Conservation (phyloP, 2,329 filamentous ascomycete species). For the Scolecobasidium constrictum region DNA sequence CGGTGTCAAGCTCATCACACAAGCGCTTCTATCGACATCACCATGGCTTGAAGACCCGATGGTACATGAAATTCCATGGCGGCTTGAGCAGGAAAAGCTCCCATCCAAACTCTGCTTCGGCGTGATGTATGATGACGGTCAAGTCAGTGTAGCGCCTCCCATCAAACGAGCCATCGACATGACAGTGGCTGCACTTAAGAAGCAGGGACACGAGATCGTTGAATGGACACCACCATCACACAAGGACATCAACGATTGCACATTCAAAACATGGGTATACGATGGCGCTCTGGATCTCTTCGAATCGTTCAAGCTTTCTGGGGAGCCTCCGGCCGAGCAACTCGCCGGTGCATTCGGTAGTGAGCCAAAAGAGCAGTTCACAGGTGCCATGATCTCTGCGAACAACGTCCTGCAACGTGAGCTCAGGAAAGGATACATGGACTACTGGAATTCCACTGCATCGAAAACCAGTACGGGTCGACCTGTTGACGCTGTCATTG, state of each 20-base stretch:
- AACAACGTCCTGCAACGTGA: slow-evolving; percentile 20
- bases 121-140: slow-evolving; percentile 22
- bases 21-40: slow-evolving; percentile 43
- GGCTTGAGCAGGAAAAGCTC: slow-evolving; percentile 32
- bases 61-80: slow-evolving; percentile 56
- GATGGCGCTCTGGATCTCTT: slow-evolving; percentile 22
- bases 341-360: slow-evolving; percentile 14
- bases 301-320: slow-evolving; percentile 21
- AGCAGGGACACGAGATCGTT: slow-evolving; percentile 11
- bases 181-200: slow-evolving; percentile 9
- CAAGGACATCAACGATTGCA: background rate
- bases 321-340: slow-evolving; percentile 21
- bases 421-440: slow-evolving; percentile 23
- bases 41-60: slow-evolving; percentile 59
- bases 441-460: slow-evolving; percentile 26
- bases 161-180: slow-evolving; percentile 22
- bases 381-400: slow-evolving; percentile 21
- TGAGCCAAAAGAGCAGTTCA: slow-evolving; percentile 15
- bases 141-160: slow-evolving; percentile 24
- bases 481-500: slow-evolving; percentile 26
- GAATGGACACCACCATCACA: slow-evolving; percentile 12
- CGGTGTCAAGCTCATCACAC: slow-evolving; percentile 44
- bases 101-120: slow-evolving; percentile 23
- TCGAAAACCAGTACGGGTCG: slow-evolving; percentile 18
- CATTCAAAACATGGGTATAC: slow-evolving; percentile 19